Conservation (phyloP, 192 early-diverging fungal species). For the Backusella tuberculispora region DNA sequence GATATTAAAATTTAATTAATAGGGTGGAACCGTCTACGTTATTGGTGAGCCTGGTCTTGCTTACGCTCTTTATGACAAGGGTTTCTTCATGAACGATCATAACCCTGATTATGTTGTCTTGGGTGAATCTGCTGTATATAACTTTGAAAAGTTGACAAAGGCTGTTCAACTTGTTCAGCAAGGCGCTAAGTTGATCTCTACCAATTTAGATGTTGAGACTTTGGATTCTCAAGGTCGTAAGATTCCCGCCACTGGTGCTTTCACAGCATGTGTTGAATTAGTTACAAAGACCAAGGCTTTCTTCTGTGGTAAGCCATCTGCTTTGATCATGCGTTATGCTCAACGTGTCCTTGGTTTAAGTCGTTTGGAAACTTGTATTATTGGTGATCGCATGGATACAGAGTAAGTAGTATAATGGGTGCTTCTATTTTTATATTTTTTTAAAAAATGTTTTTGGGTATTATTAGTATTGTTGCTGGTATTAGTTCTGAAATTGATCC, state of each 20-base stretch:
- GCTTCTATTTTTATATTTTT: neutral
- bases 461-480: conserved; percentile 56
- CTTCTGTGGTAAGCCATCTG: conserved; percentile 59
- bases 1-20: neutral
- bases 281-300: conserved; percentile 65
- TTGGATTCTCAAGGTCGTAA: conserved; percentile 50
- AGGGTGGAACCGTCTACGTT: conserved; percentile 53
- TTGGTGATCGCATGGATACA: conserved; percentile 72
- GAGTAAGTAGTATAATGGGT: conserved; percentile 44
- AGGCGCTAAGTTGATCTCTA: conserved; percentile 64
- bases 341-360: conserved; percentile 53
- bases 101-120: conserved; percentile 65
- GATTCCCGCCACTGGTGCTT: conserved; percentile 61
- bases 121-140: conserved; percentile 58
- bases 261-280: conserved; percentile 57
- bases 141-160: conserved; percentile 57
- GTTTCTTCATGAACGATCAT: conserved; percentile 63
- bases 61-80: conserved; percentile 59
- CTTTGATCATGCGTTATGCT: conserved; percentile 63
- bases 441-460: conserved; percentile 2
- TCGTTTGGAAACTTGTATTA: conserved; percentile 63
- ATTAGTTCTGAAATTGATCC: conserved; percentile 62
- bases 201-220: conserved; percentile 64
- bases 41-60: conserved; percentile 65
- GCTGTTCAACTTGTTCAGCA: conserved; percentile 57